A percentile compares a stretch with the other conserved stretches of the same genome.
These are phyloP conservation scores for Marasmius fiardii DNA, from an alignment of 1,284 basidiomycete species.

Conservation along the genomic window DNA sequence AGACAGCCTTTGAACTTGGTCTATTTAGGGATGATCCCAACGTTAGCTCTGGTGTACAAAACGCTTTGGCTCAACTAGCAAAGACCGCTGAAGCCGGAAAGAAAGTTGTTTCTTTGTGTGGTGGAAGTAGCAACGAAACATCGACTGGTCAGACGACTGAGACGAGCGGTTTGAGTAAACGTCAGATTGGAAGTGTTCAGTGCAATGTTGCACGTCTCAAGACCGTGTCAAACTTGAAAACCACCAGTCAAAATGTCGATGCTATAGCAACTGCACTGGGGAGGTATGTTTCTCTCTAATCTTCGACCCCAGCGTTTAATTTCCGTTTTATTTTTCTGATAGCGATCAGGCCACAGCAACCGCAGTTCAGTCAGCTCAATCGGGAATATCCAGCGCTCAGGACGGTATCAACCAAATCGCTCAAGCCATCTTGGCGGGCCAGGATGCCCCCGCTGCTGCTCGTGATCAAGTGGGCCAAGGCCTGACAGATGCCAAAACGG, in stretches of 20 bases:
- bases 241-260: constrained; percentile 26
- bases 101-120: not conserved
- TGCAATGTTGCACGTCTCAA: constrained; percentile 32
- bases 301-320: not conserved
- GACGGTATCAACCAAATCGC: constrained; percentile 29
- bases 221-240: constrained; percentile 27
- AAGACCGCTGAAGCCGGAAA: not conserved
- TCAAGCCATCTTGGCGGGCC: constrained; percentile 28
- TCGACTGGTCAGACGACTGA: not conserved
- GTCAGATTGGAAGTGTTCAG: constrained; percentile 29
- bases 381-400: constrained; percentile 27
- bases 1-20: not conserved
- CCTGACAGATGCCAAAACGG: constrained; percentile 27
- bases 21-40: not conserved
- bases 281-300: not conserved
- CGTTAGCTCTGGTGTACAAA: not conserved
- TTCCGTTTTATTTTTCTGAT: not conserved
- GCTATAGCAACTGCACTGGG: constrained; percentile 15
- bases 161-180: constrained; percentile 11
- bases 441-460: constrained; percentile 31
- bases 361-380: constrained; percentile 21
- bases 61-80: not conserved
- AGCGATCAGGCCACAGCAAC: constrained; percentile 28
- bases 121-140: constrained; percentile 10
- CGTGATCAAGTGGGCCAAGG: constrained; percentile 30